These are phyloP conservation scores for Jacaranda copaia DNA, from an alignment of 257 asterid genomes.

Conservation along the genomic window DNA sequence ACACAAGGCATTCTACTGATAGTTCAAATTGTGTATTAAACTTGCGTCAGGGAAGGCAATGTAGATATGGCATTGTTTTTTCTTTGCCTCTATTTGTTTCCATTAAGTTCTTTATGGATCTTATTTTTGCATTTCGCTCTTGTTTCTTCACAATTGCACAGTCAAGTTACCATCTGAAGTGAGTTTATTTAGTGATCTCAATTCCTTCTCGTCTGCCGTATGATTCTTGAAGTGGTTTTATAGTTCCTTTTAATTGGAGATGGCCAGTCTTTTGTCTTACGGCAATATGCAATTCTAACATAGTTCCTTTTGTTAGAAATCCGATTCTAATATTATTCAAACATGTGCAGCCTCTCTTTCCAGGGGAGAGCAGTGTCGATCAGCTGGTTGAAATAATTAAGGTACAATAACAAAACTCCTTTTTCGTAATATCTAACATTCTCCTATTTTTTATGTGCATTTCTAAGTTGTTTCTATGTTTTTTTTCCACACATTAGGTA, in stretches of 20 bases:
- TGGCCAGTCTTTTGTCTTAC: background rate
- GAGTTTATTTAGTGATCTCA: background rate
- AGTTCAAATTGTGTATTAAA: too few relatives aligned
- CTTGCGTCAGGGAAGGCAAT: too few relatives aligned
- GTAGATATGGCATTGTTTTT: too few relatives aligned
- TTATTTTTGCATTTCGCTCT: too few relatives aligned
- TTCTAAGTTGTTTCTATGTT: constrained; percentile 13
- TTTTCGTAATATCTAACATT: background rate
- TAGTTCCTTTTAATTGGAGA: background rate
- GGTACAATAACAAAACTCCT: constrained; percentile 41
- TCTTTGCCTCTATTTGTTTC: too few relatives aligned
- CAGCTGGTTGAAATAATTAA: constrained; percentile 91
- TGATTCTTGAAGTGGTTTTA: background rate
- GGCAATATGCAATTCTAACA: background rate
- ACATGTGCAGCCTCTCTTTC: constrained; percentile 81
- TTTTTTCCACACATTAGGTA: constrained; percentile 48
- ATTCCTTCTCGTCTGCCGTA: background rate
- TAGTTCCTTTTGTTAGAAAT: background rate
- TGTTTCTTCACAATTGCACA: too few relatives aligned
- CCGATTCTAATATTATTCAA: background rate
- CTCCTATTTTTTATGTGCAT: background rate
- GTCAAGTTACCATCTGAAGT: too few relatives aligned
- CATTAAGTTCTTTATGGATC: too few relatives aligned
- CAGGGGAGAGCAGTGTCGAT: constrained; percentile 93
- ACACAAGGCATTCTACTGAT: too few relatives aligned